Percentiles rank a stretch among this genome's conserved stretches.
Conservation (phyloP, 768 basidiomycete genomes). For the Gloeostereum incarnatum region DNA sequence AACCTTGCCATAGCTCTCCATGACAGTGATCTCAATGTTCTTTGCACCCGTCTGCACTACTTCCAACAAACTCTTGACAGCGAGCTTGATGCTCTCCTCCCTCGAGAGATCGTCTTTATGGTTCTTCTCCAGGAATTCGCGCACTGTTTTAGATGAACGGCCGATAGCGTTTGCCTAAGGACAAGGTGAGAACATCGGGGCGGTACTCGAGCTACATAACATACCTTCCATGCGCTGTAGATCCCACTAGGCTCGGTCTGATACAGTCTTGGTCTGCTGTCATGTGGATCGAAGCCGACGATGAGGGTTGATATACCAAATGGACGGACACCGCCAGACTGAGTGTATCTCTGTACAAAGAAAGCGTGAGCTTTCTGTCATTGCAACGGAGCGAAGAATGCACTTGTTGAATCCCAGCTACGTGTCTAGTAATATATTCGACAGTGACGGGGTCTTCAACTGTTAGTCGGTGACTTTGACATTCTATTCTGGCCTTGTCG, state of each 20-base stretch:
- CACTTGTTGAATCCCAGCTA: slow-evolving; percentile 99
- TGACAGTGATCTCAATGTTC: slow-evolving; percentile 98
- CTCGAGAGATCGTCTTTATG: slow-evolving; percentile 84
- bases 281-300: slow-evolving; percentile 94
- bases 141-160: slow-evolving; percentile 94
- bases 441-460: slow-evolving; percentile 98
- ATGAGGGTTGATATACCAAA: slow-evolving; percentile 98
- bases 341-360: slow-evolving; percentile 74
- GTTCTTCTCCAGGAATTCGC: slow-evolving; percentile 98
- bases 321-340: slow-evolving; percentile 96
- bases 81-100: slow-evolving; percentile 90
- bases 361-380: background rate
- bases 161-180: slow-evolving; percentile 93
- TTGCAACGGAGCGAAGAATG: slow-evolving; percentile 13
- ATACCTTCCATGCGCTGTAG: slow-evolving; percentile 96
- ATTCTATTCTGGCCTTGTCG: slow-evolving; percentile 96
- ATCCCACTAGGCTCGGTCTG: slow-evolving; percentile 98
- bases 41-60: slow-evolving; percentile 99
- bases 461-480: slow-evolving; percentile 92
- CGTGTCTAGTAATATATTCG: slow-evolving; percentile 96
- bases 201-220: slow-evolving; percentile 6
- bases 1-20: slow-evolving; percentile 92
- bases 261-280: slow-evolving; percentile 80
- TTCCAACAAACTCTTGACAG: slow-evolving; percentile 91
- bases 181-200: background rate